These are phyloP conservation scores for Puccinia triticina DNA, from an alignment of 1,284 basidiomycete species.

Conservation along the genomic window DNA sequence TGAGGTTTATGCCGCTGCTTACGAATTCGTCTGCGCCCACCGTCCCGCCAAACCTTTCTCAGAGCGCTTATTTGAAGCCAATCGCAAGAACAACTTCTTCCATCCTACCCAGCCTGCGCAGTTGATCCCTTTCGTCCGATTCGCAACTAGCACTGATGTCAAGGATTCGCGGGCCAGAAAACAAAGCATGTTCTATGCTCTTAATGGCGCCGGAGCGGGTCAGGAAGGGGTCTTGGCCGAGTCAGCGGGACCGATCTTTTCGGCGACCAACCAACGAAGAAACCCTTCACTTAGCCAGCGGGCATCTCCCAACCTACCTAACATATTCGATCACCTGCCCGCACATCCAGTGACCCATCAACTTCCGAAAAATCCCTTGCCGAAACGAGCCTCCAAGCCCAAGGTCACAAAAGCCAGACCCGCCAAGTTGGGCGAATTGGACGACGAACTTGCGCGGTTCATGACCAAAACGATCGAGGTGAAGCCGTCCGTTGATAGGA, in stretches of 20 bases:
- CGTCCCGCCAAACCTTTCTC: conserved; percentile 46
- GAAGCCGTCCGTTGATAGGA: background rate
- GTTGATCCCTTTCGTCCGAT: conserved; percentile 44
- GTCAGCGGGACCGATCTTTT: background rate
- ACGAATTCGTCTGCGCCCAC: conserved; percentile 38
- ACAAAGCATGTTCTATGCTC: conserved; percentile 44
- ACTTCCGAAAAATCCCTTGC: background rate
- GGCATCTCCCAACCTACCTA: background rate
- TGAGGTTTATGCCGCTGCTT: conserved; percentile 27
- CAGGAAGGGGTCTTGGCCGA: conserved; percentile 30
- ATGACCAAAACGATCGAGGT: conserved; percentile 4
- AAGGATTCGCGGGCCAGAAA: conserved; percentile 19
- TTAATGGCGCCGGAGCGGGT: conserved; percentile 33
- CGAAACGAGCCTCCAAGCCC: background rate
- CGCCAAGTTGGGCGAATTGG: conserved; percentile 10
- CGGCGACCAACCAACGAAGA: background rate
- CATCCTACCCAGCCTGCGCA: conserved; percentile 34
- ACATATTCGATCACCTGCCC: background rate
- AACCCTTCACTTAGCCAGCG: background rate
- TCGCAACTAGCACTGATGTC: conserved; percentile 26
- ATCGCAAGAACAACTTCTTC: conserved; percentile 11
- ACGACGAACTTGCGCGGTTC: conserved; percentile 44
- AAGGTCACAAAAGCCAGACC: background rate
- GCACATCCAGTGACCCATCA: background rate
- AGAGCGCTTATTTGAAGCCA: background rate